Conservation (phyloP, 305 asterid species). For the Fraxinus sp. region DNA sequence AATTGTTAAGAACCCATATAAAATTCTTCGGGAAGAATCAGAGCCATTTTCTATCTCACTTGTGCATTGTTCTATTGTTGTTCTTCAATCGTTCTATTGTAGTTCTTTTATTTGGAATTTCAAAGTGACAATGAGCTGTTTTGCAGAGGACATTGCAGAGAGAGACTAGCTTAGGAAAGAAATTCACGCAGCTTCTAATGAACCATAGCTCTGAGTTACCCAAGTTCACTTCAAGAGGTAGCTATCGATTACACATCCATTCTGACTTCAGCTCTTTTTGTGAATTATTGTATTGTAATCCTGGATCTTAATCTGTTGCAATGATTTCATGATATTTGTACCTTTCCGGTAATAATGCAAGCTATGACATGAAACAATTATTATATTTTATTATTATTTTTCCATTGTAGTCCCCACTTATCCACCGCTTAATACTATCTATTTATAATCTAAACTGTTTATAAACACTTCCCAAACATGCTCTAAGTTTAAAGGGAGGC, state of each 20-base stretch:
- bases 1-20: neutral
- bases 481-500: neutral
- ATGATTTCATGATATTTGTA: neutral
- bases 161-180: constrained; percentile 74
- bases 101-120: neutral
- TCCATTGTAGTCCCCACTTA: neutral
- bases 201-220: constrained; percentile 67
- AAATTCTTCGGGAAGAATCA: neutral
- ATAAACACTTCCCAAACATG: no score
- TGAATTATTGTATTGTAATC: constrained; percentile 9
- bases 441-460: no score
- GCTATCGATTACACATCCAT: constrained; percentile 11
- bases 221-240: constrained; percentile 78
- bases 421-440: no score
- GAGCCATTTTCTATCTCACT: neutral
- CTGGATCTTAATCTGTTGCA: constrained; percentile 13
- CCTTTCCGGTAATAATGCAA: neutral
- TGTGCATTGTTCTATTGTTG: neutral
- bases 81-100: neutral
- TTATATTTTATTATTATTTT: neutral
- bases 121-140: constrained; percentile 21
- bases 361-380: neutral
- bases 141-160: constrained; percentile 65
- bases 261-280: constrained; percentile 5
- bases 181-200: constrained; percentile 59